Base-by-base conservation (phyloP, 2,329 filamentous ascomycete species). In the Ceratocystis alfenasii region DNA sequence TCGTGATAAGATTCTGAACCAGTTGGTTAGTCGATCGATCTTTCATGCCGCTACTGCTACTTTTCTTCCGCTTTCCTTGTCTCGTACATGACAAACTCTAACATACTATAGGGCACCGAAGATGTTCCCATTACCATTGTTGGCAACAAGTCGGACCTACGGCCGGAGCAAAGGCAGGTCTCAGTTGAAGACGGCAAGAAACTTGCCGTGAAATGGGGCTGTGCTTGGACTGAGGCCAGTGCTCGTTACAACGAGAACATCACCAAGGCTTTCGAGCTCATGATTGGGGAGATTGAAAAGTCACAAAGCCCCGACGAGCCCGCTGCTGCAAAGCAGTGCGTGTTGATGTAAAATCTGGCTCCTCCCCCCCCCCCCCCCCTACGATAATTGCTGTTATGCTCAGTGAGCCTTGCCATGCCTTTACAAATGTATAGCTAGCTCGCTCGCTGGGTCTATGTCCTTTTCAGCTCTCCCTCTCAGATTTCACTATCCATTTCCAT, bases 171-270 rank as follows among this genome's bases (percentile, higher is more conserved):
- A 78, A 88, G 94, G 70, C 92, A 97, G 76, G 91, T 99, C 70
- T 87, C 85, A 41, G 77, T 86, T 63, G 91, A 96, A 70, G 89
- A 96, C 71, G 94, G 92, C 70, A 88, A 88, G 74, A 88, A 87
- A 73, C 79, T 96, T 53, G 87, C 88, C 6, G 88, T 93, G 72
- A 89, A 94, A 76, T 88, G 95, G 75, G 86, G 90, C 69, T 97
- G 93, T 76, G 91, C 88, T 46, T 96, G 90, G 84, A 96, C 91
- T 61, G 94, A 99, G 78, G 91, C 94, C 66, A 95, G 89, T 73
- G 94, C 94, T 33, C 85, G 92, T 67, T 95, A 94, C 77, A 92
- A 96, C 75, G 90, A 92, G 78, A 96, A 97, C 74, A 94, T 99
- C 62, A 81, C 82, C 71, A 92, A 90, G 76, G 90, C 90, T 1